Conservation (phyloP, 495 filamentous ascomycete genomes). For the Aspergillus steynii region DNA sequence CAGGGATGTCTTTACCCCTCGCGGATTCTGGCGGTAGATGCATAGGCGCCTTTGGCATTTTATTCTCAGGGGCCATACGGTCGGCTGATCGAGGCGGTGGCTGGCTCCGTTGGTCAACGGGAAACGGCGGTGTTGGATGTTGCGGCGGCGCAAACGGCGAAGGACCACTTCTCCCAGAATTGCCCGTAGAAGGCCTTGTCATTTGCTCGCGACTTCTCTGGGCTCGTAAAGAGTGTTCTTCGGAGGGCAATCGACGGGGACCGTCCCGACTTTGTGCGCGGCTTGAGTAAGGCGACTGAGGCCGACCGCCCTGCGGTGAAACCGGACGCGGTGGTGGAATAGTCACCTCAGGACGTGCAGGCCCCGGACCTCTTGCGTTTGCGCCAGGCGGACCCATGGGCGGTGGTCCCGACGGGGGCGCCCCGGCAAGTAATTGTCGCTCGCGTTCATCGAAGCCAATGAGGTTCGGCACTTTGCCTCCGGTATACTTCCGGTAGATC, state of each 20-base stretch:
- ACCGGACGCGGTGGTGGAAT: conserved; percentile 32
- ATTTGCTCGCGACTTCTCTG: conserved; percentile 50
- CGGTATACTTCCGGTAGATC: conserved; percentile 94
- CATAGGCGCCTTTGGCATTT: conserved; percentile 19
- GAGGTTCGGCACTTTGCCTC: conserved; percentile 75
- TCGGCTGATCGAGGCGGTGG: conserved; percentile 32
- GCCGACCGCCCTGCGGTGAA: conserved; percentile 24
- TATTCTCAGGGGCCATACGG: conserved; percentile 23
- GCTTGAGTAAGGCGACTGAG: conserved; percentile 30
- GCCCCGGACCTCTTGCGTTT: conserved; percentile 34
- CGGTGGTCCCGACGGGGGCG: conserved; percentile 28
- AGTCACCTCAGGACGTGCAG: conserved; percentile 35
- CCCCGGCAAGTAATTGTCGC: conserved; percentile 65
- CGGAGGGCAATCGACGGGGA: conserved; percentile 37
- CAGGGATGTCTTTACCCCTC: conserved; percentile 26
- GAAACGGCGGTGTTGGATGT: conserved; percentile 20
- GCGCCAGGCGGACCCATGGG: conserved; percentile 7
- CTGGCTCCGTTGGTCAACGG: conserved; percentile 20
- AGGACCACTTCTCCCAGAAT: conserved; percentile 28
- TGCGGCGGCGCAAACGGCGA: conserved; percentile 26
- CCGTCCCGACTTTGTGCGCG: conserved; percentile 42
- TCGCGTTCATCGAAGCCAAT: conserved; percentile 81
- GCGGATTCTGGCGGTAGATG: conserved; percentile 21
- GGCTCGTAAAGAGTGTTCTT: conserved; percentile 42
- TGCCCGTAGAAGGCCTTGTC: conserved; percentile 41